Evolutionary conservation across 2,329 filamentous ascomycete species (phyloP), one percentile per base, ranked within the genome.

Genomic region (Colletotrichum horii): DNA sequence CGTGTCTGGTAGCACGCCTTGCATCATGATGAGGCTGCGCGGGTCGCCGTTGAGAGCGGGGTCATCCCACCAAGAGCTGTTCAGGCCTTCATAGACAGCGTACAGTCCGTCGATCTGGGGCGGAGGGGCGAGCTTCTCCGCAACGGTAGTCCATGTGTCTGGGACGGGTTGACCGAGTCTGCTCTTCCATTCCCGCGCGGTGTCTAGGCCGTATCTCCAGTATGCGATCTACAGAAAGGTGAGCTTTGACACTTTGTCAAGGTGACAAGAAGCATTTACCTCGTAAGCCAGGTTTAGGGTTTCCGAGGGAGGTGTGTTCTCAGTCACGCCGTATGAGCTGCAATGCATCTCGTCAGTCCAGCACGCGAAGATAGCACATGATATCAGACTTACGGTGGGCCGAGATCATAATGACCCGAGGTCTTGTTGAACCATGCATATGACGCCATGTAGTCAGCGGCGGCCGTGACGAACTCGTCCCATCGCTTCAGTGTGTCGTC

Each of bases 221-320:
- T 93, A 93, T 6, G 90, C 87, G 28, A 71, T 66, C 72, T 75
- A 7, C 12, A 22, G 0, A 22, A 9, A 28, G 4, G 48, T 48
- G 7, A 34, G 28, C 26, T 56, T n/a, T 26, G 12, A 7, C 8
- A 3, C n/a, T n/a, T 14, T 7, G 9, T 2, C 48, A 5, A 28
- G 14, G 11, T 32, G 28, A 4, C 8, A 8, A n/a, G 2, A 32
- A 12, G 15, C 9, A 8, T 32, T 43, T 11, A 90, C 82, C 82
- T 93, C 91, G 69, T 92, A 92, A 0, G 90, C 87, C 22, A 91
- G 87, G 77, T 92, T 92, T 2, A 88, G 79, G 0, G 91, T 92
- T 1, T 79, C 81, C 71, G 91, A 90, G 1, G 90, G 90, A 6
- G 86, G 85, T 0, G 91, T 92, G 76, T 92, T 93, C 77, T 93